phyloP scores from a whole-genome alignment of 2,329 filamentous ascomycete genomes.

The Nigrospora sphaerica region DNA sequence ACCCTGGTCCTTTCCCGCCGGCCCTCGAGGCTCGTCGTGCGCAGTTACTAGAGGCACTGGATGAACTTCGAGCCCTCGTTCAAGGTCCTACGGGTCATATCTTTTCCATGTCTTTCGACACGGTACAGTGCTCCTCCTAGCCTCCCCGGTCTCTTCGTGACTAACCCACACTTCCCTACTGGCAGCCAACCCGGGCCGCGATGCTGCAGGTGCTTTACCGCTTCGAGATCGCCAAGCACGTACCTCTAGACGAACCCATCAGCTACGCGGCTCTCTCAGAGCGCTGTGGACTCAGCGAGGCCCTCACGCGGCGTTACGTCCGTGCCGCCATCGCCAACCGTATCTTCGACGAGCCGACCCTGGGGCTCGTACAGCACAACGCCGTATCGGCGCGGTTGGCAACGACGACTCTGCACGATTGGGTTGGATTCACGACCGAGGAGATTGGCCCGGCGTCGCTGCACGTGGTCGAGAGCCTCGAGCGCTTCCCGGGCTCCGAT shows the following conservation, averaged over 20 bases:
- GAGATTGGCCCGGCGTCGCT: constrained; percentile 4
- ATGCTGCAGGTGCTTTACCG: constrained; percentile 7
- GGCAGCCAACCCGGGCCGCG: constrained; percentile 7
- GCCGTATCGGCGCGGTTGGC: constrained; percentile 1
- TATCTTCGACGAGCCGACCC: constrained; percentile 29
- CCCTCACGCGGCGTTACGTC: constrained; percentile 20
- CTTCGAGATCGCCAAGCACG: constrained; percentile 7
- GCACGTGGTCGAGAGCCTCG: constrained; percentile 5
- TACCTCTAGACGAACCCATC: constrained; percentile 4
- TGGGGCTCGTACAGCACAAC: constrained; percentile 31
- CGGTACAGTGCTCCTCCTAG: neutral
- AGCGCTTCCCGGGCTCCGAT: constrained; percentile 2
- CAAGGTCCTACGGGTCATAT: constrained; percentile 7
- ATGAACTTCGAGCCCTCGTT: constrained; percentile 5
- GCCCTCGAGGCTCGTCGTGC: constrained; percentile 4
- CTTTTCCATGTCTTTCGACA: constrained; percentile 8
- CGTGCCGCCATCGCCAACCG: constrained; percentile 30
- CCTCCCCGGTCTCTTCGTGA: neutral
- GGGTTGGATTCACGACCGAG: constrained; percentile 6
- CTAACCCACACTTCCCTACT: neutral
- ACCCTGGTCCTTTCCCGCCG: constrained; percentile 1
- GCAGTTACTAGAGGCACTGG: constrained; percentile 5
- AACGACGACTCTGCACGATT: constrained; percentile 7
- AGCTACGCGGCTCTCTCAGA: constrained; percentile 4
- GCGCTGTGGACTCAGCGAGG: constrained; percentile 5